phyloP scores from a whole-genome alignment of 139 green algal genomes.

The Coelastrella sp. region DNA sequence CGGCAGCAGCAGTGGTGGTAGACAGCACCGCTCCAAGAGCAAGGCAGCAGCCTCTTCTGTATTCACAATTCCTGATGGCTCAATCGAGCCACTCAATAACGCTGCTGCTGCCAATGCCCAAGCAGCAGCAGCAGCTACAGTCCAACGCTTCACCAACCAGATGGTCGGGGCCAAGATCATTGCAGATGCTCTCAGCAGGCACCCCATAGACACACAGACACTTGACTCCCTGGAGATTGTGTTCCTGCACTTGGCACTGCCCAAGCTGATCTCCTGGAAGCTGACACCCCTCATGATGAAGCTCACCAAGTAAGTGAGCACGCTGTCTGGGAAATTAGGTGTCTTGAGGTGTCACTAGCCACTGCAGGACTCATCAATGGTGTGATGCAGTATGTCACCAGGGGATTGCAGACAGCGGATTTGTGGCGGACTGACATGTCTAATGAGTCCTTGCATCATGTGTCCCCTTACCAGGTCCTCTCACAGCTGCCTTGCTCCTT shows the following conservation, averaged over 20 bases:
- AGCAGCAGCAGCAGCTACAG: not conserved
- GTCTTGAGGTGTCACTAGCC: too few relatives aligned
- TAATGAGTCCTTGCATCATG: too few relatives aligned
- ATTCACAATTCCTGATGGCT: not conserved
- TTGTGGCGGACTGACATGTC: too few relatives aligned
- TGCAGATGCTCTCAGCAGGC: not conserved
- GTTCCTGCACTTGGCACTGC: conserved; percentile 32
- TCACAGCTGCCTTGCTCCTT: too few relatives aligned
- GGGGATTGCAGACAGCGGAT: too few relatives aligned
- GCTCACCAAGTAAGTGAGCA: conserved; percentile 11
- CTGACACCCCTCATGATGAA: conserved; percentile 3
- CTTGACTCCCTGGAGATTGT: conserved; percentile 32
- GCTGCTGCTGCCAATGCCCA: conserved; percentile 4
- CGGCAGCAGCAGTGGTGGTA: not conserved
- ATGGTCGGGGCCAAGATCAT: not conserved
- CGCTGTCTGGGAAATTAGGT: too few relatives aligned
- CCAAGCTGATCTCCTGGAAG: not conserved
- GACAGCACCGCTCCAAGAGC: not conserved
- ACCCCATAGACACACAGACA: not conserved
- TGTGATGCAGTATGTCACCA: not conserved
- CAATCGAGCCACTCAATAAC: conserved; percentile 16
- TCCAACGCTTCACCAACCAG: conserved; percentile 21
- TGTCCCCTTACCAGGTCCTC: too few relatives aligned
- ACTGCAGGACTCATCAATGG: too few relatives aligned
- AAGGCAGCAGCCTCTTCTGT: not conserved